phyloP scores from a whole-genome alignment of 108 stramenopile genomes.

The Cyclostephanos tholiformis region DNA sequence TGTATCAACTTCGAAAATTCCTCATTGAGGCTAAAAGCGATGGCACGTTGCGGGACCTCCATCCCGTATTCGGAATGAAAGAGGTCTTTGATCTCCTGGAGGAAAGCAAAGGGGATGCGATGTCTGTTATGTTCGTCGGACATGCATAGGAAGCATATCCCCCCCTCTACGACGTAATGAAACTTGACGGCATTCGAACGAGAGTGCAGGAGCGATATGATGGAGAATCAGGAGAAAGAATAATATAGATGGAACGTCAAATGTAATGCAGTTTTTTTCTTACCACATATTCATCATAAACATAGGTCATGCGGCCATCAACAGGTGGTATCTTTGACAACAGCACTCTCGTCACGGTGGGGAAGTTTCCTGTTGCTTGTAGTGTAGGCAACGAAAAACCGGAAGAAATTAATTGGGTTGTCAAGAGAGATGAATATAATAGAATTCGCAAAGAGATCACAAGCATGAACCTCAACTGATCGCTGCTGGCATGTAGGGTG shows the following conservation, averaged over 20 bases:
- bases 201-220: background rate
- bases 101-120: slow-evolving; percentile 94
- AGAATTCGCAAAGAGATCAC: too few species aligned
- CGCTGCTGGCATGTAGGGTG: background rate
- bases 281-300: slow-evolving; percentile 59
- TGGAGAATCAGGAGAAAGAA: background rate
- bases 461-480: too few species aligned
- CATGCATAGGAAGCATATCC: slow-evolving; percentile 97
- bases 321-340: slow-evolving; percentile 89
- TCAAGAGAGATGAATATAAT: background rate
- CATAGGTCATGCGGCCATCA: slow-evolving; percentile 90
- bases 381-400: slow-evolving; percentile 8
- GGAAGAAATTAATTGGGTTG: background rate
- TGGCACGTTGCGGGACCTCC: slow-evolving; percentile 82
- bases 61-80: slow-evolving; percentile 85
- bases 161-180: slow-evolving; percentile 91
- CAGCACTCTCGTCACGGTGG: slow-evolving; percentile 96
- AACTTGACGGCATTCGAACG: slow-evolving; percentile 47
- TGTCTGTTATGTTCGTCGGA: slow-evolving; percentile 87
- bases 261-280: slow-evolving; percentile 10
- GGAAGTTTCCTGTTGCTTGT: slow-evolving; percentile 94
- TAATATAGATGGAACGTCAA: background rate
- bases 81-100: slow-evolving; percentile 87
- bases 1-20: slow-evolving; percentile 79
- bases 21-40: slow-evolving; percentile 94